Evolutionary conservation across 306 rosid genomes (phyloP).

Genomic region (Geum urbanum): DNA sequence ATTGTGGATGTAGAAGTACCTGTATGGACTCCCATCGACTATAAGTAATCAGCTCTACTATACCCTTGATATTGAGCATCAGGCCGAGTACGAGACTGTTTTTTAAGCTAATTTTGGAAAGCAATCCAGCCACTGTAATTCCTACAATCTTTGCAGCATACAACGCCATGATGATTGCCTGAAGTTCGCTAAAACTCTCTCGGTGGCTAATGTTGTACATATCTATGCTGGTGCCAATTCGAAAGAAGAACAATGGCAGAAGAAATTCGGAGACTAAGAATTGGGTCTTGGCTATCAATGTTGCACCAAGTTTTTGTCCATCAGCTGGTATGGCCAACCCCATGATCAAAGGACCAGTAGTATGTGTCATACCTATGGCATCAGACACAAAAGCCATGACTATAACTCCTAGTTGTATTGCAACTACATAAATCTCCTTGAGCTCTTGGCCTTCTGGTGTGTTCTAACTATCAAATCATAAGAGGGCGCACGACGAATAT

Average conservation of each 20-base stretch:
- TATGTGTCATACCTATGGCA: conserved; percentile 36
- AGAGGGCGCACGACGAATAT: conserved; percentile 18
- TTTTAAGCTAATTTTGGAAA: conserved; percentile 49
- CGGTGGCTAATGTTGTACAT: conserved; percentile 39
- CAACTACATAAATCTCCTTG: conserved; percentile 41
- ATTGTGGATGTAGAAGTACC: conserved; percentile 28
- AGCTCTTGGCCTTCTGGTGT: conserved; percentile 60
- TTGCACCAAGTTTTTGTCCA: conserved; percentile 62
- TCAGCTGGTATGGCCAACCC: conserved; percentile 56
- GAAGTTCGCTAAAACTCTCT: conserved; percentile 35
- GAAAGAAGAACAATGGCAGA: conserved; percentile 38
- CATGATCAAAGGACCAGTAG: conserved; percentile 39
- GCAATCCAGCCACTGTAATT: conserved; percentile 45
- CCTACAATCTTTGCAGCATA: conserved; percentile 45
- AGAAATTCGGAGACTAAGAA: conserved; percentile 41
- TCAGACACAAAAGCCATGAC: conserved; percentile 45
- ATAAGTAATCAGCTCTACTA: conserved; percentile 44
- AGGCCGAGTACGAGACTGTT: conserved; percentile 59
- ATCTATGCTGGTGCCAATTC: conserved; percentile 42
- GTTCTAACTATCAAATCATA: conserved; percentile 37
- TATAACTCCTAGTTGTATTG: conserved; percentile 28
- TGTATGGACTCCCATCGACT: conserved; percentile 24
- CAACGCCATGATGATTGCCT: conserved; percentile 26
- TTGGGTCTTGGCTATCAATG: conserved; percentile 52
- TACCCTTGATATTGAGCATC: conserved; percentile 65